A percentile compares a stretch with the other conserved stretches of the same genome.
phyloP scores from a whole-genome alignment of 805 yeast species.

The Candida hungchunana region DNA sequence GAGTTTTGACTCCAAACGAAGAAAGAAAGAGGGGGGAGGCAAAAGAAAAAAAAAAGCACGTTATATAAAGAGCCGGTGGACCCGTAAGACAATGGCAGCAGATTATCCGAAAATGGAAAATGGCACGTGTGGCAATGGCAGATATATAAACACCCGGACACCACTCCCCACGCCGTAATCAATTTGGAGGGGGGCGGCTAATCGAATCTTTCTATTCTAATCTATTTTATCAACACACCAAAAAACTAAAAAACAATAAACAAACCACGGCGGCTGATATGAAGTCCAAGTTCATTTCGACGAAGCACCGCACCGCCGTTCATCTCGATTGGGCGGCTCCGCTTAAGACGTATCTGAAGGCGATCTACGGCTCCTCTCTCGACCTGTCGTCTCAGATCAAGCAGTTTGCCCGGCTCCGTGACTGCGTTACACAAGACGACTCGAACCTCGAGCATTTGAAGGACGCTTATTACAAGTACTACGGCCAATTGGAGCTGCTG shows the following conservation, averaged over 20 bases:
- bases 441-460: constrained; percentile 47
- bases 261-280: constrained; percentile 2
- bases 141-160: constrained; percentile 10
- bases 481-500: constrained; percentile 75
- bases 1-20: too few relatives aligned
- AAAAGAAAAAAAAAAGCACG: too few relatives aligned
- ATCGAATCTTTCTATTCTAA: not conserved
- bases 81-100: too few relatives aligned
- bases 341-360: constrained; percentile 49
- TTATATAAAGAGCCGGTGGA: too few relatives aligned
- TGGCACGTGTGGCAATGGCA: too few relatives aligned
- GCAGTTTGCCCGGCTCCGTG: constrained; percentile 43
- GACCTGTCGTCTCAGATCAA: constrained; percentile 62
- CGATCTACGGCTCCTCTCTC: constrained; percentile 57
- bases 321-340: constrained; percentile 65
- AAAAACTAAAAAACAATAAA: not conserved
- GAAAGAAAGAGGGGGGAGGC: too few relatives aligned
- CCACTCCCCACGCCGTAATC: not conserved
- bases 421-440: constrained; percentile 34
- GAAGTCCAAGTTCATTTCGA: constrained; percentile 22
- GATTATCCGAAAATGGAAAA: too few relatives aligned
- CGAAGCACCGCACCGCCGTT: constrained; percentile 40
- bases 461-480: constrained; percentile 62
- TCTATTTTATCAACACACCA: not conserved
- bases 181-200: not conserved